Percentiles rank a stretch among this genome's conserved stretches.
Conservation (phyloP, 2,329 filamentous ascomycete species). For the Microcera coccophila region DNA sequence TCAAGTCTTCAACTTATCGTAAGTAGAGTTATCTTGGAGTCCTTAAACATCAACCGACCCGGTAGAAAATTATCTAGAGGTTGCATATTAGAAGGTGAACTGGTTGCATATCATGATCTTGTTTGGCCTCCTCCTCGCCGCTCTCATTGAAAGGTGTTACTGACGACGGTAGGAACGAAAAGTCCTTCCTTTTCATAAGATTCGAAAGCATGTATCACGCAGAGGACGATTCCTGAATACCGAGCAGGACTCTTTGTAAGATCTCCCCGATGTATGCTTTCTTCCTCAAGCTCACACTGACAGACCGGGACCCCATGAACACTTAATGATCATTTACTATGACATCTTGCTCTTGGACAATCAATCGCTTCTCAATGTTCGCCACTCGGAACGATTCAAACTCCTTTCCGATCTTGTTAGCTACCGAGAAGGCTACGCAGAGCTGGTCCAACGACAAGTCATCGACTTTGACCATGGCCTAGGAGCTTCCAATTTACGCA, state of each 20-base stretch:
- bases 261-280: conserved; percentile 1
- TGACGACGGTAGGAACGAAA: conserved; percentile 43
- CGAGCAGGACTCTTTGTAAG: conserved; percentile 64
- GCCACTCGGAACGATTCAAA: conserved; percentile 57
- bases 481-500: conserved; percentile 53
- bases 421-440: conserved; percentile 56
- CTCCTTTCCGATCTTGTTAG: conserved; percentile 54
- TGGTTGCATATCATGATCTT: conserved; percentile 71
- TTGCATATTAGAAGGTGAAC: conserved; percentile 80
- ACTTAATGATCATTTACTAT: conserved; percentile 60
- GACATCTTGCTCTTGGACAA: conserved; percentile 54
- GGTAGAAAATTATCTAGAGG: conserved; percentile 57
- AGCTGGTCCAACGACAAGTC: conserved; percentile 61
- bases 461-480: conserved; percentile 60
- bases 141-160: not conserved
- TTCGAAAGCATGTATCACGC: conserved; percentile 73
- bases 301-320: conserved; percentile 49
- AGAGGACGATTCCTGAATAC: conserved; percentile 68
- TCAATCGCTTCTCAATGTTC: conserved; percentile 46
- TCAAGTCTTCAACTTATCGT: conserved; percentile 11
- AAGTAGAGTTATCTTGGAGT: conserved; percentile 54
- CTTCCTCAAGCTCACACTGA: conserved; percentile 15
- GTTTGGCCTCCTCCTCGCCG: conserved; percentile 29
- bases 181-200: conserved; percentile 74
- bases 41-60: conserved; percentile 57